Evolutionary conservation across 2,329 filamentous ascomycete genomes (phyloP).

Genomic region (Verticillium nubilum): DNA sequence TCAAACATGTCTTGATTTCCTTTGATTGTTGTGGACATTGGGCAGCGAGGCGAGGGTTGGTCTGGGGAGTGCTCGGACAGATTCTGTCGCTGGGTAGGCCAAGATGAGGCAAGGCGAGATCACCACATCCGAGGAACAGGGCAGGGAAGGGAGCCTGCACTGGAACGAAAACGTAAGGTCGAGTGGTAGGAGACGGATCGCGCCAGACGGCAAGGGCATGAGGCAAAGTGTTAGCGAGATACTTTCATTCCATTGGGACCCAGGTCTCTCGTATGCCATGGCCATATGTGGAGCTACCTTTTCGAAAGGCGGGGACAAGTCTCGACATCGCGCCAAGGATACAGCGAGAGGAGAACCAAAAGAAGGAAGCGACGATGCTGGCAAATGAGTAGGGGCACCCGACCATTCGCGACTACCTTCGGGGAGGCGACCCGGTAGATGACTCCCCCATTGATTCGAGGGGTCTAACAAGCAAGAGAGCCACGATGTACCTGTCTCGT

Average conservation of each 20-base stretch:
- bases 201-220: background rate
- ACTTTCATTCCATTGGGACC: background rate
- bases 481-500: background rate
- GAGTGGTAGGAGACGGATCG: background rate
- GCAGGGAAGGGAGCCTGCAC: background rate
- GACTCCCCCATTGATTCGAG: background rate
- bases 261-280: background rate
- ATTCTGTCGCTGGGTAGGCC: background rate
- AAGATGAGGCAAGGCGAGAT: background rate
- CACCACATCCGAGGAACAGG: background rate
- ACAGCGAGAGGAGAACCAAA: background rate
- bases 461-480: background rate
- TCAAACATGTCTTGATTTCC: background rate
- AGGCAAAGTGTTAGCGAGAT: background rate
- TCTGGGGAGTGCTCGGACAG: background rate
- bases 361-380: background rate
- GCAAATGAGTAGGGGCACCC: background rate
- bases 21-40: background rate
- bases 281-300: background rate
- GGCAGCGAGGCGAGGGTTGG: background rate
- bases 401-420: background rate
- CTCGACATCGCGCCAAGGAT: background rate
- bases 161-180: background rate
- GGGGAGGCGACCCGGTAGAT: background rate
- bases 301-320: background rate